Evolutionary conservation across 495 filamentous ascomycete species (phyloP), one percentile per base, ranked within the genome.

Genomic region (Penicillium herquei): DNA sequence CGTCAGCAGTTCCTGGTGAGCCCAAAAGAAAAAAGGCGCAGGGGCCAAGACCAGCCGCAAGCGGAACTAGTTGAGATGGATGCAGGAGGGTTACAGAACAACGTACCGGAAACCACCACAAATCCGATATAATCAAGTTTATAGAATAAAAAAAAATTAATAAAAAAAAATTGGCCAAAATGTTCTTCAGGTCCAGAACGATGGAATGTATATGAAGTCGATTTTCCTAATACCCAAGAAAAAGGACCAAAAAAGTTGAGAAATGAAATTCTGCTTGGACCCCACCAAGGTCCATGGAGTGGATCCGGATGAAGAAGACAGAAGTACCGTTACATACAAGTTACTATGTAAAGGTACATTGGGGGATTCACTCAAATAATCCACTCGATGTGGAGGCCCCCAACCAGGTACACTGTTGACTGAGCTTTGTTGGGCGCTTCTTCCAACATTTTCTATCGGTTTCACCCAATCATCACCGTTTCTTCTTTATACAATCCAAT

Each of bases 341-440:
- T 44, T 31, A 65, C 37, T 55, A 52, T 61, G 49, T 30, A 6
- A 5, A 16, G 57, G 57, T 63, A 63, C 61, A 12, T 62, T 26
- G 21, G 21, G 21, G 21, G 21, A 26, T 26, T 26, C 5, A 37
- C 14, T 32, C 43, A 39, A 45, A 39, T 43, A 11, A 11, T 39
- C 37, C 37, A 11, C 37, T 11, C 7, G n/a, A 37, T 10, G 34
- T 37, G 34, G 34, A 37, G 34, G 34, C 46, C 62, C 58, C 58
- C 57, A 62, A 62, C 34, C 34, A 37, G 34, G 34, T 37, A 37
- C 34, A 26, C 34, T 37, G 34, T 37, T 37, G 34, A 37, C 34
- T 42, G 13, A 37, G 49, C 55, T 63, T 65, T 65, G 64, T 64
- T 64, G 64, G 58, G 66, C 61, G 48, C 34, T 9, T 37, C 34